Conservation (phyloP, 1,139 yeast genomes). For the Hemisphaericaspora xylanilytica region DNA sequence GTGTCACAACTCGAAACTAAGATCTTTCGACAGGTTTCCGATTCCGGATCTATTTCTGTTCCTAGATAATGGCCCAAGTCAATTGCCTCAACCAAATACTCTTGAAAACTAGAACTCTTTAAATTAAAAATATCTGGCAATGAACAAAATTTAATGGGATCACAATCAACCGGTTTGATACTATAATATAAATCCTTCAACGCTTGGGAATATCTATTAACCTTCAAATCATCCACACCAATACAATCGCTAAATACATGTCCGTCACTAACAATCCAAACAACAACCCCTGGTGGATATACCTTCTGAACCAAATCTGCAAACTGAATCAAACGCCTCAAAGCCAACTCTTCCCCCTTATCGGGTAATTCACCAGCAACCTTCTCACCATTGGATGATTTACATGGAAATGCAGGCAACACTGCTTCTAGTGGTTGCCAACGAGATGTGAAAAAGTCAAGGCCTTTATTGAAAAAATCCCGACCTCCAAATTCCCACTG, state of each 20-base stretch:
- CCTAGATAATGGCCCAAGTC: slow-evolving; percentile 31
- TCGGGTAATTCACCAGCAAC: slow-evolving; percentile 54
- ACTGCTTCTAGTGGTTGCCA: slow-evolving; percentile 51
- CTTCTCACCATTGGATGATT: slow-evolving; percentile 54
- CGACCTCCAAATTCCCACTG: slow-evolving; percentile 50
- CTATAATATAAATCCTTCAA: slow-evolving; percentile 40
- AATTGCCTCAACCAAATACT: slow-evolving; percentile 20
- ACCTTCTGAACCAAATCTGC: slow-evolving; percentile 31
- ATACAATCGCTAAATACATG: slow-evolving; percentile 66
- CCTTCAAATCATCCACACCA: slow-evolving; percentile 51
- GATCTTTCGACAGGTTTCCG: slow-evolving; percentile 39
- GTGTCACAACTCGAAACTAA: slow-evolving; percentile 41
- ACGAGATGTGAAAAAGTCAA: slow-evolving; percentile 49
- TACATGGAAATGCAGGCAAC: slow-evolving; percentile 65
- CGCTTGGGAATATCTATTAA: slow-evolving; percentile 45
- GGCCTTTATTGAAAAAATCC: slow-evolving; percentile 36
- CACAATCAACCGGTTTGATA: slow-evolving; percentile 24
- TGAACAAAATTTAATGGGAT: slow-evolving; percentile 30
- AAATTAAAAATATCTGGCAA: slow-evolving; percentile 37
- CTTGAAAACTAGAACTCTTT: slow-evolving; percentile 17
- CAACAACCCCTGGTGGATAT: slow-evolving; percentile 54
- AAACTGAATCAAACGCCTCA: slow-evolving; percentile 31
- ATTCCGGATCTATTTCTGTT: slow-evolving; percentile 32
- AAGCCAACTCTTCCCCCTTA: slow-evolving; percentile 41
- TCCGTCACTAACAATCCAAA: slow-evolving; percentile 62